These are phyloP conservation scores for Ophiostoma pallidulum DNA, from an alignment of 2,329 filamentous ascomycete species.

Conservation along the genomic window DNA sequence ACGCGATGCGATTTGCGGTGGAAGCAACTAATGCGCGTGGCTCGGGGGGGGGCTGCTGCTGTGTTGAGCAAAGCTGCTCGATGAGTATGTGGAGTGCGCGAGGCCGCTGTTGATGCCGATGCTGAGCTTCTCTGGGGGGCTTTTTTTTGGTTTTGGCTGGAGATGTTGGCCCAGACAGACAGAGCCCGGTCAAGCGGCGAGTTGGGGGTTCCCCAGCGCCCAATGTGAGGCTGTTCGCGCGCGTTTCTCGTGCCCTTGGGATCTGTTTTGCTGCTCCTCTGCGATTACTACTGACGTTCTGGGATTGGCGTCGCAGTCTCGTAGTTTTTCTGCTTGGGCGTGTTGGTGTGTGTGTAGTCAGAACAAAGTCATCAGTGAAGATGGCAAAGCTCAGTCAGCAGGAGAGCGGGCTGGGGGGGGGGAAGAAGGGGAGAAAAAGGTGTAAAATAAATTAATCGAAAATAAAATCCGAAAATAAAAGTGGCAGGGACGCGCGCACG, in stretches of 20 bases:
- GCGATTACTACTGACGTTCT: conserved; percentile 1
- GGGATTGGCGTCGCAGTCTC: neutral
- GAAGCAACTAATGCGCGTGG: no score
- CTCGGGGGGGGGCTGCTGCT: no score
- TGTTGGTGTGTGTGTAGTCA: conserved; percentile 8
- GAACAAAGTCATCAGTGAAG: conserved; percentile 12
- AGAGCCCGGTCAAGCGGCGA: no score
- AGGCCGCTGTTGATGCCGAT: no score
- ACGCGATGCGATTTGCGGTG: no score
- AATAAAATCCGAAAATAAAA: neutral
- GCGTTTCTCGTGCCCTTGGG: neutral
- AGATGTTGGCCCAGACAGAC: no score
- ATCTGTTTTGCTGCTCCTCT: neutral
- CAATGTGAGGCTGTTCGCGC: neutral
- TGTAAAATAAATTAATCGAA: neutral
- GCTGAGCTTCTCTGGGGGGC: no score
- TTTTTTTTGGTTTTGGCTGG: no score
- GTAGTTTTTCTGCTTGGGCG: neutral
- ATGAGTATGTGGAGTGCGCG: no score
- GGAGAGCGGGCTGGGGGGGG: neutral
- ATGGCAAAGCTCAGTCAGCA: conserved; percentile 15
- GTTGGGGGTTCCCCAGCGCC: no score
- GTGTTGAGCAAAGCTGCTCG: no score
- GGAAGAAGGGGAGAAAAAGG: neutral
- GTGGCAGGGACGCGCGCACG: neutral